Base-by-base conservation (phyloP, 1,284 basidiomycete genomes). In the Pseudozyma tsukubaensis region DNA sequence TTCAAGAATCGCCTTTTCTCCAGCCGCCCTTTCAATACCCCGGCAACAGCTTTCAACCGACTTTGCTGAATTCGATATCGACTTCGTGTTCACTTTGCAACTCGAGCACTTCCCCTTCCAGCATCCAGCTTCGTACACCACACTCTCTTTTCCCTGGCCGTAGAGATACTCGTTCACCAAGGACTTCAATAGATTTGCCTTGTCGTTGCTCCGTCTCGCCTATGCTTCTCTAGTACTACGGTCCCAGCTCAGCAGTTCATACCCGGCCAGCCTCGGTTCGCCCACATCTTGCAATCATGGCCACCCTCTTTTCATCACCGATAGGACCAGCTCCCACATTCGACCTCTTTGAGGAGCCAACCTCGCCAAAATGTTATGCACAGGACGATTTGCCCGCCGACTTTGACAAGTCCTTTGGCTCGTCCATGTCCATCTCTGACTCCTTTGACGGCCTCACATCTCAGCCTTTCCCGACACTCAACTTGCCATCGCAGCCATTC, bases 401-500 rank as follows among this genome's bases (percentile, higher is more conserved):
- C 56, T 69, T 82, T 53, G 80, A 82, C 71, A 75, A 70, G 34
- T 83, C 81, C 4, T 83, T 83, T 34, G 81, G 81, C 58, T 82
- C 80, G n/a, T 81, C 79, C 39, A 83, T 84, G 82, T 83, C 81
- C 43, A 74, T 84, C 44, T 78, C 78, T 8, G 75, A 76, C 18
- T 83, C 80, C 6, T 55, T 81, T 19, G 82, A 83, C 21, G 74
- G 71, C 14, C 50, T 65, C 60, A 19, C 51, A 3, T 50, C 73
- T 12, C 64, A 53, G 21, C 32, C 42, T 39, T 52, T 58, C 47
- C 43, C 72, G 12, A 18, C 47, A 7, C 35, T 62, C 14, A 7
- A 55, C 12, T 39, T 53, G 4, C 54, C 49, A 12, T 35, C 66
- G 6, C 58, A 66, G 32, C 51, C 55, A 35, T 58, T 56, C 40